Conservation (phyloP, 106 monocot species). For the Amphibolis antarctica region DNA sequence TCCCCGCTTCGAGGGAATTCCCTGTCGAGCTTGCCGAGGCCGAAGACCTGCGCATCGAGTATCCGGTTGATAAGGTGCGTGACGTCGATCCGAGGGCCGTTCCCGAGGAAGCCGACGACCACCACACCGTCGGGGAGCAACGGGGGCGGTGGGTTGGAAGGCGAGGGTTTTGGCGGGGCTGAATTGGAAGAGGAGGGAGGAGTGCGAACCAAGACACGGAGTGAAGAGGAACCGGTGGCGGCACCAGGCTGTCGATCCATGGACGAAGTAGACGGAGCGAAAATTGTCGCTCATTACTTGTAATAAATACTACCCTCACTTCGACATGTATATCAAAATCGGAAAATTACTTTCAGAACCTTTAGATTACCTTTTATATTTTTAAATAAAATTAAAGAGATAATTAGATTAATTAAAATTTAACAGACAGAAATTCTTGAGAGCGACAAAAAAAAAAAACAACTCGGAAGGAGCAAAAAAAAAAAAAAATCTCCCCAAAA, state of each 20-base stretch:
- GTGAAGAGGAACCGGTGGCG: not conserved
- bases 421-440: no score
- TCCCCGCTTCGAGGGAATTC: constrained; percentile 8
- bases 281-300: no score
- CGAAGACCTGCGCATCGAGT: constrained; percentile 67
- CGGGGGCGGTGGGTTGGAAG: constrained; percentile 5
- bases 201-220: constrained; percentile 1
- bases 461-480: no score
- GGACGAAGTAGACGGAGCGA: no score
- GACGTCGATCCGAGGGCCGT: constrained; percentile 24
- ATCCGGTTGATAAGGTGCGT: constrained; percentile 51
- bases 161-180: constrained; percentile 1
- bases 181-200: constrained; percentile 7
- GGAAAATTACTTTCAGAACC: no score
- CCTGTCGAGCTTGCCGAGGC: constrained; percentile 31
- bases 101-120: constrained; percentile 69
- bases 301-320: no score
- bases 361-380: no score
- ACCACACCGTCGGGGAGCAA: constrained; percentile 42
- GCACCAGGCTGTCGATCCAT: not conserved
- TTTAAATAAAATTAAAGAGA: no score
- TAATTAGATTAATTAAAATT: no score
- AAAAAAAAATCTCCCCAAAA: no score
- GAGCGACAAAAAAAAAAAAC: no score
- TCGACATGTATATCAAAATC: no score